Evolutionary conservation across 768 basidiomycete genomes (phyloP).

Genomic region (Mycena galopus): DNA sequence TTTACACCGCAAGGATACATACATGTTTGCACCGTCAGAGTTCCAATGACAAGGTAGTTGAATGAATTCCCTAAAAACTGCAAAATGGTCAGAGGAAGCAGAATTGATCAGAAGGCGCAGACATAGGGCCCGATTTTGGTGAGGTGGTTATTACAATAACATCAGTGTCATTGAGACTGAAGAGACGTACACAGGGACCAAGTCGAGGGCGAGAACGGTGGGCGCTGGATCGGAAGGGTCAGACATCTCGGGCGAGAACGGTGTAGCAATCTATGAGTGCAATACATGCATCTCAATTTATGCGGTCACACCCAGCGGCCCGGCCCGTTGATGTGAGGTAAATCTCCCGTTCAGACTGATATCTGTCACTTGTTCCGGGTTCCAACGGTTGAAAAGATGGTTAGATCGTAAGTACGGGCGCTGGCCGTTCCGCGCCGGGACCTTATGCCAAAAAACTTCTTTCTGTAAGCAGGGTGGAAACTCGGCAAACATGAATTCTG

Average conservation of each 20-base stretch:
- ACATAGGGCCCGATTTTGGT: constrained; percentile 14
- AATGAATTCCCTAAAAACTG: constrained; percentile 16
- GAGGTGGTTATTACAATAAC: neutral
- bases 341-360: neutral
- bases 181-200: constrained; percentile 1
- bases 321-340: no score
- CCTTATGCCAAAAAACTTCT: no score
- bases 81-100: neutral
- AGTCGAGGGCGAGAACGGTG: constrained; percentile 1
- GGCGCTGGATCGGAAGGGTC: constrained; percentile 11
- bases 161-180: constrained; percentile 2
- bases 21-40: neutral
- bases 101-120: constrained; percentile 13
- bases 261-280: constrained; percentile 2
- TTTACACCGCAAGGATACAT: constrained; percentile 7
- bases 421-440: no score
- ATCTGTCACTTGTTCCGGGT: neutral
- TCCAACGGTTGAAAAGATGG: neutral
- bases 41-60: constrained; percentile 10
- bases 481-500: no score
- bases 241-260: constrained; percentile 4
- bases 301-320: neutral
- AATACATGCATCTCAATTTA: constrained; percentile 2
- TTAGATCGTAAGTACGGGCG: neutral
- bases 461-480: no score